Conservation (phyloP, 352 stramenopile species). For the Phytophthora pisi region DNA sequence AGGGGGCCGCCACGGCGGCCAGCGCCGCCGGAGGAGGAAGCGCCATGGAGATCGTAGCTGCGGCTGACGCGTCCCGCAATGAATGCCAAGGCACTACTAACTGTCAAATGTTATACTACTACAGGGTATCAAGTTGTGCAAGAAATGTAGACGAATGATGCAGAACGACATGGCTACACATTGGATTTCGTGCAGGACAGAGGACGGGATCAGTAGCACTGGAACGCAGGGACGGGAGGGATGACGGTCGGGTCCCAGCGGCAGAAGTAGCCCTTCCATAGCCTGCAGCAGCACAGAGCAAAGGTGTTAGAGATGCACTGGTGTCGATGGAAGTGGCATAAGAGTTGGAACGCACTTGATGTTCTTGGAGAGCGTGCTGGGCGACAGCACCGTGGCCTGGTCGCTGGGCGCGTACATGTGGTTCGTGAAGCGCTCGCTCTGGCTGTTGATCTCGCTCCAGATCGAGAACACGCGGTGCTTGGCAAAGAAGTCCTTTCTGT, state of each 20-base stretch:
- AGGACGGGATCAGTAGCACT: constrained; percentile 67
- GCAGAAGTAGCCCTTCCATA: constrained; percentile 89
- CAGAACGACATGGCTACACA: constrained; percentile 7
- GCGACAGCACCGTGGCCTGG: constrained; percentile 47
- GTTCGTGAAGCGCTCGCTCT: constrained; percentile 77
- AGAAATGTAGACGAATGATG: constrained; percentile 16
- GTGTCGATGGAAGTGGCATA: neutral
- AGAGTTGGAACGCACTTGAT: constrained; percentile 68
- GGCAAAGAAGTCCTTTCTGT: constrained; percentile 77
- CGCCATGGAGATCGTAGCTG: constrained; percentile 18
- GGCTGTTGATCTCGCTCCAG: constrained; percentile 81
- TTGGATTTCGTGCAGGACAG: neutral
- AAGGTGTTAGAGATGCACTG: constrained; percentile 1
- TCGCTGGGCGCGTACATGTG: constrained; percentile 64
- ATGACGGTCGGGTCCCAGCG: constrained; percentile 84
- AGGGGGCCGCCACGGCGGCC: constrained; percentile 18
- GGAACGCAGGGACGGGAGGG: constrained; percentile 64
- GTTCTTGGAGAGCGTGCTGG: constrained; percentile 87
- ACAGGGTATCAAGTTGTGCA: constrained; percentile 17
- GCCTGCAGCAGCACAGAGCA: constrained; percentile 36
- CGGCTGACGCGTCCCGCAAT: constrained; percentile 16
- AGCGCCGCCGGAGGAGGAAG: constrained; percentile 20
- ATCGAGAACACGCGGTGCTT: constrained; percentile 82
- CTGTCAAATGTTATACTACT: constrained; percentile 13
- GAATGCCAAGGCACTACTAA: constrained; percentile 1